Evolutionary conservation across 257 asterid species (phyloP).

Genomic region (Handroanthus guayacan): DNA sequence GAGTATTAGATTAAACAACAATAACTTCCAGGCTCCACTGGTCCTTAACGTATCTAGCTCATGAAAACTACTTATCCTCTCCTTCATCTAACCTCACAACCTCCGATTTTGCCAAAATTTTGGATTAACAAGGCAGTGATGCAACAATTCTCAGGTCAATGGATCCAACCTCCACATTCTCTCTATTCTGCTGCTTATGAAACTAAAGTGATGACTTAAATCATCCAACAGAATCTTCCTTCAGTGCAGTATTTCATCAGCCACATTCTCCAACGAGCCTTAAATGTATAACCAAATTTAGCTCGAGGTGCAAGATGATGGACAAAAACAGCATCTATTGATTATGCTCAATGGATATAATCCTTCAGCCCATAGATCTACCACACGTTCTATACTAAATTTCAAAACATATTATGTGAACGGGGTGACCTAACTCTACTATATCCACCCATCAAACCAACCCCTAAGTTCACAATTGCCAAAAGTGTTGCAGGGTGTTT

Average conservation of each 20-base stretch:
- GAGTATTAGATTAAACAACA: background rate
- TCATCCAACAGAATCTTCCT: constrained; percentile 7
- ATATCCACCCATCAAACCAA: background rate
- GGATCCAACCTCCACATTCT: background rate
- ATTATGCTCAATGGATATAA: background rate
- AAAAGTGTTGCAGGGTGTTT: background rate
- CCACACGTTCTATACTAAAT: background rate
- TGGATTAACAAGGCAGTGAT: background rate
- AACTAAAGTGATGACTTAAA: background rate
- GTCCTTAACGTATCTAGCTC: constrained; percentile 10
- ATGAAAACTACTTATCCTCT: background rate
- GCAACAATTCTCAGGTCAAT: background rate
- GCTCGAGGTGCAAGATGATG: background rate
- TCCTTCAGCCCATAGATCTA: constrained; percentile 19
- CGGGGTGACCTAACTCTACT: constrained; percentile 9
- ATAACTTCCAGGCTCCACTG: background rate
- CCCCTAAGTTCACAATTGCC: background rate
- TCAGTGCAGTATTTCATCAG: background rate
- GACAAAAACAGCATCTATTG: constrained; percentile 4
- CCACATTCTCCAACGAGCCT: background rate
- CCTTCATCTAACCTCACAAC: background rate
- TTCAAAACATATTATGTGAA: constrained; percentile 5
- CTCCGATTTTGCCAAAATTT: background rate
- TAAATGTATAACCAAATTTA: background rate
- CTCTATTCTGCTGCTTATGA: background rate